Conservation (phyloP, 106 monocot genomes). For the Triglochin maritima region DNA sequence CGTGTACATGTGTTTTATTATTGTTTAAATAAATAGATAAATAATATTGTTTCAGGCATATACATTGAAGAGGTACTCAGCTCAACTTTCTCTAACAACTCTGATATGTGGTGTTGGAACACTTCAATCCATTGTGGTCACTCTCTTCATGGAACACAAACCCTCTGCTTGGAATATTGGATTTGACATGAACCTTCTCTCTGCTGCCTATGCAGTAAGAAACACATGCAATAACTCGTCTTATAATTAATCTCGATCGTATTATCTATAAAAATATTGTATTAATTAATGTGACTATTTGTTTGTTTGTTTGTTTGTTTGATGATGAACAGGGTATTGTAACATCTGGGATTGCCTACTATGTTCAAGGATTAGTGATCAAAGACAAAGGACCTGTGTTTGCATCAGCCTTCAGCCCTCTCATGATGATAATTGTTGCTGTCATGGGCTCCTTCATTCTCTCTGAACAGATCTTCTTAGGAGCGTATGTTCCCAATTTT, state of each 20-base stretch:
- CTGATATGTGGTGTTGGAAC: slow-evolving; percentile 78
- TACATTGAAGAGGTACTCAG: slow-evolving; percentile 60
- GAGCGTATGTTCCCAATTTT: slow-evolving; percentile 9
- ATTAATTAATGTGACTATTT: neutral
- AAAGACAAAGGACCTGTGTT: slow-evolving; percentile 69
- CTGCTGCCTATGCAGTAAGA: slow-evolving; percentile 73
- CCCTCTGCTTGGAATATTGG: slow-evolving; percentile 51
- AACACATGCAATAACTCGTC: neutral
- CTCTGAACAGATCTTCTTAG: slow-evolving; percentile 59
- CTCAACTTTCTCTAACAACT: slow-evolving; percentile 66
- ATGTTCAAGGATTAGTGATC: slow-evolving; percentile 81
- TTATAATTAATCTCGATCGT: neutral
- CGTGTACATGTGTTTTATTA: neutral
- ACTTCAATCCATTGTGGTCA: slow-evolving; percentile 65
- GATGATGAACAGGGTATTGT: slow-evolving; percentile 53
- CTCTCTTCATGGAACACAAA: slow-evolving; percentile 55
- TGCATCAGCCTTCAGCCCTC: slow-evolving; percentile 81
- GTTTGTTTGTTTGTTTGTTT: neutral
- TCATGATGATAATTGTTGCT: slow-evolving; percentile 93
- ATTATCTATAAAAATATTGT: neutral
- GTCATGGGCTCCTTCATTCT: slow-evolving; percentile 86
- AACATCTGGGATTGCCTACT: slow-evolving; percentile 83
- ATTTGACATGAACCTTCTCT: slow-evolving; percentile 81
- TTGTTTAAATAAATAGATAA: no score
- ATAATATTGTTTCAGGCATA: slow-evolving; percentile 23